Conservation (phyloP, 2,329 filamentous ascomycete genomes). For the Monilinia vaccinii-corymbosi region DNA sequence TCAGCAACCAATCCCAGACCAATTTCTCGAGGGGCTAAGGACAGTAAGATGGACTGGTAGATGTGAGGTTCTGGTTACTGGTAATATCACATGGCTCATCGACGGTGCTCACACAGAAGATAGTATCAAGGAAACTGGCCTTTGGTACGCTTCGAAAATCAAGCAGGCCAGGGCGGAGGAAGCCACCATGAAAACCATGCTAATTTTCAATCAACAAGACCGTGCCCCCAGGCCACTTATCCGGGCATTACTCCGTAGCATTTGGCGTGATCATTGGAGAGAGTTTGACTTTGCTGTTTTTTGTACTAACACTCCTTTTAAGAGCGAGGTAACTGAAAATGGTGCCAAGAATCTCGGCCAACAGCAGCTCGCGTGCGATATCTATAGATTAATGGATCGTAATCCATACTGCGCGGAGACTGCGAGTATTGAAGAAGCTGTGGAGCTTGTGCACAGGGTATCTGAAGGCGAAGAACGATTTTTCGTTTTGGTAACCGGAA, state of each 20-base stretch:
- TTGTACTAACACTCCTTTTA: constrained; percentile 64
- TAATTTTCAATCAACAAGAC: constrained; percentile 92
- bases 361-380: constrained; percentile 55
- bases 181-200: constrained; percentile 31
- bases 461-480: constrained; percentile 34
- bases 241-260: neutral
- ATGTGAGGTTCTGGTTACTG: constrained; percentile 52
- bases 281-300: constrained; percentile 69
- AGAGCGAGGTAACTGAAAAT: constrained; percentile 14
- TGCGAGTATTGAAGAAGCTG: constrained; percentile 64
- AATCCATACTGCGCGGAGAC: constrained; percentile 38
- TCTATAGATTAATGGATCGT: constrained; percentile 49
- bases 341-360: constrained; percentile 46
- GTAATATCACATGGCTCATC: constrained; percentile 69
- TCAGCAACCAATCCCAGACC: constrained; percentile 39
- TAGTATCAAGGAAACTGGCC: constrained; percentile 69
- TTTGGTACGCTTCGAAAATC: constrained; percentile 61
- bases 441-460: constrained; percentile 38
- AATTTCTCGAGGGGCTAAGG: constrained; percentile 65
- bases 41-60: constrained; percentile 69
- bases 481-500: constrained; percentile 70
- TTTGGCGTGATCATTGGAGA: constrained; percentile 25
- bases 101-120: constrained; percentile 91
- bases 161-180: neutral
- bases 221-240: constrained; percentile 58